Base-by-base conservation (phyloP, 805 yeast species). In the Phaffomyces thermotolerans region DNA sequence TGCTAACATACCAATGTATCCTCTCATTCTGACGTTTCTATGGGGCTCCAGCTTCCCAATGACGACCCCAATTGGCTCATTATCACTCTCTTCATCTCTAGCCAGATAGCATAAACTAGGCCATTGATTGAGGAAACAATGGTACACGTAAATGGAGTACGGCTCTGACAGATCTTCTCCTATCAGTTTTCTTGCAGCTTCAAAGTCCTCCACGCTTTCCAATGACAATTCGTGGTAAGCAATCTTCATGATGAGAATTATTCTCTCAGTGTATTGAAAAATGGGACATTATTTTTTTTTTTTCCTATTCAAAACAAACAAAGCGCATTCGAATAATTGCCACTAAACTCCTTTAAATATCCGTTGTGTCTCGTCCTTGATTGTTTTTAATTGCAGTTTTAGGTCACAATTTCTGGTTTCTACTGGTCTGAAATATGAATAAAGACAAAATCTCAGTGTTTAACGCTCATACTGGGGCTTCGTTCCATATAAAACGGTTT, bases 1-100 rank as follows among this genome's bases (percentile, higher is more conserved):
- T 0, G 95, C 96, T 43, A 93, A 66, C 99, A 93, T 93, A 2
- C 97, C 99, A 25, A 93, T 90, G 57, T 93, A 93, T 0, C 99
- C 99, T 47, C 99, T 72, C 52, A 71, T 59, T 47, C 96, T 70
- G 10, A 77, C 81, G 20, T 74, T 71, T 46, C 91, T 72, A 63
- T 91, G 97, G 1, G 75, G 68, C 50, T 85, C 95, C 12, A 80
- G 76, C 55, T 89, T 87, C 41, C 95, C 81, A 7, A 93, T 85
- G 8, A 91, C 80, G 33, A 84, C 86, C 4, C 97, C 99, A n/a
- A 90, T 69, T 3, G 82, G 71, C 17, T 58, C 54, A 5, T 47
- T 54, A n/a, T n/a, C n/a, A 12, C 49, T 58, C 7, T 56, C 59
- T 17, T 35, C 52, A 39, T 68, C 72, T 45, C 72, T 73, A 9